phyloP scores from a whole-genome alignment of 306 rosid species.

The Elaeagnus macrophylla region DNA sequence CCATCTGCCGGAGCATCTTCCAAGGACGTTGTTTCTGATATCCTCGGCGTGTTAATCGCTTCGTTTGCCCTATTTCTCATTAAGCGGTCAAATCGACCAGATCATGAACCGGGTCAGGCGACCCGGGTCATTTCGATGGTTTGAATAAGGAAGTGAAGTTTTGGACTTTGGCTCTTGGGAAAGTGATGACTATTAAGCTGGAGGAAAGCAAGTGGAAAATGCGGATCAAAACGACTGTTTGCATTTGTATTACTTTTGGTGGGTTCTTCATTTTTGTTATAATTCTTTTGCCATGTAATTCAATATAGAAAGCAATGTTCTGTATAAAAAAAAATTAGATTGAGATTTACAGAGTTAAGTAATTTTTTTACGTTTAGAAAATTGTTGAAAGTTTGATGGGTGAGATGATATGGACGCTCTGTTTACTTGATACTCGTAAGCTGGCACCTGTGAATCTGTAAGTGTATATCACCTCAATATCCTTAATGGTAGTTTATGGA shows the following conservation, averaged over 20 bases:
- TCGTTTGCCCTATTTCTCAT: constrained; percentile 29
- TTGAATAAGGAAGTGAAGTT: constrained; percentile 19
- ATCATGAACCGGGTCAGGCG: constrained; percentile 12
- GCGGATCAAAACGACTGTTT: not conserved
- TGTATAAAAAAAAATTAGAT: no score
- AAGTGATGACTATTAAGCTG: not conserved
- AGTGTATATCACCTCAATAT: no score
- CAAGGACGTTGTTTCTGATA: constrained; percentile 55
- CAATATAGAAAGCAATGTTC: no score
- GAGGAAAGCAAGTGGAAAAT: constrained; percentile 7
- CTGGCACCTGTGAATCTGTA: no score
- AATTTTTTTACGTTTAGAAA: no score
- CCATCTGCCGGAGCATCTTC: constrained; percentile 62
- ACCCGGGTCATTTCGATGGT: constrained; percentile 32
- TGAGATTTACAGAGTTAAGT: no score
- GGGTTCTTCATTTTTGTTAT: no score
- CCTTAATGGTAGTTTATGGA: no score
- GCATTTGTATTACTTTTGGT: not conserved
- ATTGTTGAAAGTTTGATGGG: no score
- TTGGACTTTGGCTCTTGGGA: not conserved
- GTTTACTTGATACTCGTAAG: no score
- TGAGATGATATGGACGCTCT: no score
- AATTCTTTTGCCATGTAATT: no score
- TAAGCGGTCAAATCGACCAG: constrained; percentile 10
- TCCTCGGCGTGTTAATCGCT: constrained; percentile 52